These are phyloP conservation scores for Cadophora sp. DNA, from an alignment of 2,329 filamentous ascomycete species.

Conservation along the genomic window DNA sequence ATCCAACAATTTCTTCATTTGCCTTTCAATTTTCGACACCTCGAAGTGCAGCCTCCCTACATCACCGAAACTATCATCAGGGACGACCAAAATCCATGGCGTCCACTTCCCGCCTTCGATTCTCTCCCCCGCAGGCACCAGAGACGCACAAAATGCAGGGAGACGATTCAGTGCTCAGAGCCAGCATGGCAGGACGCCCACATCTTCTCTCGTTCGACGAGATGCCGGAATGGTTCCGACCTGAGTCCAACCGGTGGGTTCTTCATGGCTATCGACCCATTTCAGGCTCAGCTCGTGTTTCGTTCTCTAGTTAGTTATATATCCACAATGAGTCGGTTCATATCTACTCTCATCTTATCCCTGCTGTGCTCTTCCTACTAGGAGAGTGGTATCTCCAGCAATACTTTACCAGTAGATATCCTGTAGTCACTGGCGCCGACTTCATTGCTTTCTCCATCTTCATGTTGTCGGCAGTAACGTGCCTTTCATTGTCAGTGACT, in stretches of 20 bases:
- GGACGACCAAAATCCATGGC: not conserved
- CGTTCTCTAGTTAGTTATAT: constrained; percentile 50
- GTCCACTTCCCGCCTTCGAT: not conserved
- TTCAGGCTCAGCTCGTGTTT: constrained; percentile 47
- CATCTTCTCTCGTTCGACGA: constrained; percentile 40
- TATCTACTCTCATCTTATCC: constrained; percentile 55
- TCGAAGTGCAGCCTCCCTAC: not conserved
- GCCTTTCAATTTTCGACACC: too few species aligned
- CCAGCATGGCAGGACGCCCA: too few species aligned
- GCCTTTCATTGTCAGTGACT: constrained; percentile 48
- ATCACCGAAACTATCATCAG: not conserved
- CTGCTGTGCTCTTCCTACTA: constrained; percentile 48
- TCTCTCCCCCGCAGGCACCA: too few species aligned
- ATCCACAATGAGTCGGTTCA: constrained; percentile 54
- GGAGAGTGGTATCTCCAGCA: constrained; percentile 43
- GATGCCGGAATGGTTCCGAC: constrained; percentile 50
- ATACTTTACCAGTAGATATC: constrained; percentile 44
- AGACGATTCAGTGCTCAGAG: too few species aligned
- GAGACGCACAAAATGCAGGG: too few species aligned
- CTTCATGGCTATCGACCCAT: constrained; percentile 52
- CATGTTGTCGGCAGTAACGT: constrained; percentile 47
- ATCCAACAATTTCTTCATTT: too few species aligned
- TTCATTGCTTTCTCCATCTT: constrained; percentile 50
- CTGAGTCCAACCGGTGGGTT: constrained; percentile 51
- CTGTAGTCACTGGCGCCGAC: constrained; percentile 46